These are phyloP conservation scores for Candida nanaspora DNA, from an alignment of 805 yeast species.

Conservation along the genomic window DNA sequence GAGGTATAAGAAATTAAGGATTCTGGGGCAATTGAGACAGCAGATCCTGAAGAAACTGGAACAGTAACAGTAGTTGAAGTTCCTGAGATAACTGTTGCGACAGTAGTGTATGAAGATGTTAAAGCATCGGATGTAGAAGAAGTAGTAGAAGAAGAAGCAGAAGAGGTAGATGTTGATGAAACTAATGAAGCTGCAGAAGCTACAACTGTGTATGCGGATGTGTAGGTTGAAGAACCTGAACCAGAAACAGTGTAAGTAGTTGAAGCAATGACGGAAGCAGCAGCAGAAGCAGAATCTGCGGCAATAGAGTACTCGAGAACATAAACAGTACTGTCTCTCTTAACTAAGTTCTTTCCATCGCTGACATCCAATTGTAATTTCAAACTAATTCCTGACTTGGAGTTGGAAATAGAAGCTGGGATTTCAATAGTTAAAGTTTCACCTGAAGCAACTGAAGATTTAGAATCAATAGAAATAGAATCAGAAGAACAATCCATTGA, in stretches of 20 bases:
- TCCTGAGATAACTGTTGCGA: background rate
- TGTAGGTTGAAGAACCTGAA: constrained; percentile 15
- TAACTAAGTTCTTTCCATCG: too few relatives aligned
- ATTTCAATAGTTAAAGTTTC: constrained; percentile 17
- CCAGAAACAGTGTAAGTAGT: constrained; percentile 10
- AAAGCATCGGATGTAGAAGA: constrained; percentile 8
- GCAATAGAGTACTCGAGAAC: background rate
- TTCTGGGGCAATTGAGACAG: constrained; percentile 3
- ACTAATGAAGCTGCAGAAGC: constrained; percentile 17
- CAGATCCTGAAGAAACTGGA: constrained; percentile 5
- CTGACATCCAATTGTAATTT: too few relatives aligned
- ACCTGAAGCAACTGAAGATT: constrained; percentile 14
- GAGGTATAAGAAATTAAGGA: constrained; percentile 4
- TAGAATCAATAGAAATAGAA: constrained; percentile 7
- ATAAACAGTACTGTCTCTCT: too few relatives aligned
- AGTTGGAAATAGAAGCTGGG: constrained; percentile 6
- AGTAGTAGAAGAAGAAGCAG: constrained; percentile 10
- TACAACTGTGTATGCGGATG: constrained; percentile 15
- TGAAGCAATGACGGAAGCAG: constrained; percentile 8
- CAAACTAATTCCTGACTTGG: too few relatives aligned
- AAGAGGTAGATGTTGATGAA: constrained; percentile 12
- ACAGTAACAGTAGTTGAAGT: background rate
- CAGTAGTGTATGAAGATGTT: background rate
- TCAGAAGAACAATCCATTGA: background rate
- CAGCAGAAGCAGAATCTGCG: background rate